Base-by-base conservation (phyloP, 1,139 yeast genomes). In the Sugiyamaella pinicola region DNA sequence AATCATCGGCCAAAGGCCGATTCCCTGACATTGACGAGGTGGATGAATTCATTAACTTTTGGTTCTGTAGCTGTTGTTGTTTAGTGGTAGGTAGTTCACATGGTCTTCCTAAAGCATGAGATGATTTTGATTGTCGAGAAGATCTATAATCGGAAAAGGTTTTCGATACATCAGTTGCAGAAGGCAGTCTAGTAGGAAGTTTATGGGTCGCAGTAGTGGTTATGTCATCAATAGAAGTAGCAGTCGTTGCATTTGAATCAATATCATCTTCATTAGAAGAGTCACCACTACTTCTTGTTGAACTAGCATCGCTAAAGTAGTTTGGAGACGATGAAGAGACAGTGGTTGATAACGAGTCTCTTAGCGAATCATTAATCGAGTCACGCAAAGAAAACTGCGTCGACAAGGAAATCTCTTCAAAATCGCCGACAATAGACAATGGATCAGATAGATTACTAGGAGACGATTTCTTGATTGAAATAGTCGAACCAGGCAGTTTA, bases 381-480 rank as follows among this genome's bases (percentile, higher is more conserved):
- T 24, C 37, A 22, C 43, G 15, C 13, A 37, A 33, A n/a, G 39
- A 28, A 38, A 46, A 37, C 8, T 28, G 15, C 13, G 15, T 28
- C 2, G 45, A 19, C 43, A 64, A 56, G 8, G 63, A 58, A 43
- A 64, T 62, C 44, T 64, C 67, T 47, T 64, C 67, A 55, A 64
- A 64, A 50, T 64, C 67, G 35, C 57, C 64, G 1, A 55, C 57
- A 43, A 61, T 40, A 17, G 59, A 49, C 40, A 33, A 28, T 2
- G 49, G 44, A 22, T 47, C 45, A 4, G 51, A 22, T 5, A 45
- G 34, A n/a, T 35, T 24, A 3, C 15, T 7, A 6, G 41, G 9
- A 6, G 41, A 17, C 12, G 46, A 29, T 13, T 45, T 45, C 10
- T 43, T 43, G 15, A 43, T 43, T 9, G 47, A 43, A 18, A 43